These are phyloP conservation scores for Zygosaccharomyces bisporus DNA, from an alignment of 805 yeast species.

Conservation along the genomic window DNA sequence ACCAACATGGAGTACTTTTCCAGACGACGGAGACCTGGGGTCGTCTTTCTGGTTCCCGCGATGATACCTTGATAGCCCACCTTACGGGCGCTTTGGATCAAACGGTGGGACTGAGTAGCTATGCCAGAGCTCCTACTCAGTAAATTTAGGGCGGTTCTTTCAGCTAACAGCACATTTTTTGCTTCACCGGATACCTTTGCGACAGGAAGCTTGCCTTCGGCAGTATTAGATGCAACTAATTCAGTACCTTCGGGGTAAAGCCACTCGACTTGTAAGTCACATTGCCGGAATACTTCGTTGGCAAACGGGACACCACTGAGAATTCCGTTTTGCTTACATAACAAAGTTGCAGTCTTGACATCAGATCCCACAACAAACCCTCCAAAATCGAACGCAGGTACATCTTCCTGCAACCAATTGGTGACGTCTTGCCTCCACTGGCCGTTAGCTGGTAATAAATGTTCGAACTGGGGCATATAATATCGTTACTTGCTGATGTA, in stretches of 20 bases:
- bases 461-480: conserved; percentile 37
- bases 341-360: conserved; percentile 65
- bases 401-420: conserved; percentile 78
- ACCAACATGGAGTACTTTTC: conserved; percentile 94
- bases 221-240: conserved; percentile 41
- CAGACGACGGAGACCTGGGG: conserved; percentile 85
- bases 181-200: conserved; percentile 82
- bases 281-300: conserved; percentile 74
- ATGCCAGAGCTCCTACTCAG: conserved; percentile 82
- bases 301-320: conserved; percentile 89
- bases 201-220: conserved; percentile 57
- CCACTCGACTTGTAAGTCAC: conserved; percentile 73
- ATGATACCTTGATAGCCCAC: conserved; percentile 76
- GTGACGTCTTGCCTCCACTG: conserved; percentile 78
- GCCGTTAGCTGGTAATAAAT: conserved; percentile 71
- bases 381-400: conserved; percentile 91
- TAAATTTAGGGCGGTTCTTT: conserved; percentile 79
- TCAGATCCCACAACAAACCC: conserved; percentile 90
- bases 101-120: conserved; percentile 65
- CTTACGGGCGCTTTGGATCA: conserved; percentile 58
- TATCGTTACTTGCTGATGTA: background rate
- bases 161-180: conserved; percentile 73
- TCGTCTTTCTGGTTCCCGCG: conserved; percentile 97
- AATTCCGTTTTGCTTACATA: conserved; percentile 76
- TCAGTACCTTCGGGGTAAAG: conserved; percentile 61